These are phyloP conservation scores for Ilex asprella DNA, from an alignment of 257 asterid genomes.

Conservation along the genomic window DNA sequence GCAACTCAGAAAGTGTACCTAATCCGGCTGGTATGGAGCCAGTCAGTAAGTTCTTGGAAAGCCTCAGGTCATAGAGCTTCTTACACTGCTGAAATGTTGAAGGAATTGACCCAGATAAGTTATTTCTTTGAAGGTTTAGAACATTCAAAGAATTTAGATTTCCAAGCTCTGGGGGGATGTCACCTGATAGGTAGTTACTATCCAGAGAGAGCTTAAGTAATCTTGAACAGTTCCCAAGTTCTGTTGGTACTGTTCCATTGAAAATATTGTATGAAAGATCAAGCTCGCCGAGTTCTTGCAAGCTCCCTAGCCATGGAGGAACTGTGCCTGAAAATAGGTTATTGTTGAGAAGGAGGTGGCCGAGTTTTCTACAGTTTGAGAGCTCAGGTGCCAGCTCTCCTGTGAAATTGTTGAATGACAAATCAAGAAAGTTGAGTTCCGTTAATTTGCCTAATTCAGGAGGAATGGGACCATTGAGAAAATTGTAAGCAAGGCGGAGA, in stretches of 20 bases:
- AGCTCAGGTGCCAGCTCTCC: slow-evolving; percentile 52
- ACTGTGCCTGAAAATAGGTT: slow-evolving; percentile 50
- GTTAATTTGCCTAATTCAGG: slow-evolving; percentile 44
- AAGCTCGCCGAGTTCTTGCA: slow-evolving; percentile 63
- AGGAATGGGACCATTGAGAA: slow-evolving; percentile 56
- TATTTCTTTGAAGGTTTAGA: slow-evolving; percentile 59
- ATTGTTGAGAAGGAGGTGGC: slow-evolving; percentile 59
- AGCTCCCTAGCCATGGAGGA: slow-evolving; percentile 69
- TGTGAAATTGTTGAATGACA: slow-evolving; percentile 55
- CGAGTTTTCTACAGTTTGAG: slow-evolving; percentile 38
- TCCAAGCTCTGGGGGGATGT: slow-evolving; percentile 69
- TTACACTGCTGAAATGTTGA: slow-evolving; percentile 56
- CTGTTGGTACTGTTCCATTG: slow-evolving; percentile 57
- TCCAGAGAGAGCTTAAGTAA: slow-evolving; percentile 58
- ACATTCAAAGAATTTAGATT: slow-evolving; percentile 66
- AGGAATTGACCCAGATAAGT: slow-evolving; percentile 64
- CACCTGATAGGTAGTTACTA: slow-evolving; percentile 51
- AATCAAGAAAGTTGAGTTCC: slow-evolving; percentile 60
- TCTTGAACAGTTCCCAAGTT: slow-evolving; percentile 60
- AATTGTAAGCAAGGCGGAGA: slow-evolving; percentile 61
- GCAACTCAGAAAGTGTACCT: slow-evolving; percentile 63
- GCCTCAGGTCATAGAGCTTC: slow-evolving; percentile 77
- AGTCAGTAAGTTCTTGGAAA: slow-evolving; percentile 53
- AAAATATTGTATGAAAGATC: slow-evolving; percentile 66
- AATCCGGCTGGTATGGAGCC: slow-evolving; percentile 60